Conservation (phyloP, 345 rosid genomes). For the Limnanthes douglasii region DNA sequence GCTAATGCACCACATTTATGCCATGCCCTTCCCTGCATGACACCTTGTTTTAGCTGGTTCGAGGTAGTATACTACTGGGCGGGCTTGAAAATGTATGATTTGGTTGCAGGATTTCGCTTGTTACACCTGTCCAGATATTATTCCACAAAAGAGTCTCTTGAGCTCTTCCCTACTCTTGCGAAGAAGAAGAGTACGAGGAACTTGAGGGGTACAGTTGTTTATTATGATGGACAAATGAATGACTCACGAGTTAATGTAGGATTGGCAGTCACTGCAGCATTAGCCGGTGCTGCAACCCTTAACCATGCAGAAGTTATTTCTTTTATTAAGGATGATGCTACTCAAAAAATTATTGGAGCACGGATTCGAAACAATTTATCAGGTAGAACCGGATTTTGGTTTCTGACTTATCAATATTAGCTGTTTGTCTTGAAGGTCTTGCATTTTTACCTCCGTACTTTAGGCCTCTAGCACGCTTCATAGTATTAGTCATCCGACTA, state of each 20-base stretch:
- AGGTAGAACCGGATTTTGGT: constrained; percentile 23
- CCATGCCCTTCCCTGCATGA: constrained; percentile 96
- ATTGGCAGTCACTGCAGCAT: constrained; percentile 79
- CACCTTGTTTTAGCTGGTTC: constrained; percentile 95
- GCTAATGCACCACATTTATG: constrained; percentile 95
- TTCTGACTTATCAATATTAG: background rate
- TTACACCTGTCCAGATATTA: constrained; percentile 86
- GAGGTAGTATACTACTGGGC: constrained; percentile 88
- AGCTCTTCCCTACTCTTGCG: constrained; percentile 92
- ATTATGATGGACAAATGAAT: constrained; percentile 99
- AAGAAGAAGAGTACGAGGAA: constrained; percentile 48
- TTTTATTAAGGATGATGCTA: constrained; percentile 48
- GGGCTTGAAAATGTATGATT: constrained; percentile 91
- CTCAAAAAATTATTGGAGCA: constrained; percentile 60
- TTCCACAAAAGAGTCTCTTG: constrained; percentile 65
- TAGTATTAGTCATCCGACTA: background rate
- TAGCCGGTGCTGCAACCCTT: constrained; percentile 91
- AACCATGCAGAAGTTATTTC: constrained; percentile 92
- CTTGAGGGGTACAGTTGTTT: constrained; percentile 85
- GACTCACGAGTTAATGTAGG: constrained; percentile 86
- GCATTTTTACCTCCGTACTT: background rate
- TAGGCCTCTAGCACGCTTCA: background rate
- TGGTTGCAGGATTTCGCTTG: constrained; percentile 79
- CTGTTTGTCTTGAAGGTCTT: background rate
- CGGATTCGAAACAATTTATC: constrained; percentile 69